phyloP scores from a whole-genome alignment of 208 protist species.

The Blechomonas ayalai region DNA sequence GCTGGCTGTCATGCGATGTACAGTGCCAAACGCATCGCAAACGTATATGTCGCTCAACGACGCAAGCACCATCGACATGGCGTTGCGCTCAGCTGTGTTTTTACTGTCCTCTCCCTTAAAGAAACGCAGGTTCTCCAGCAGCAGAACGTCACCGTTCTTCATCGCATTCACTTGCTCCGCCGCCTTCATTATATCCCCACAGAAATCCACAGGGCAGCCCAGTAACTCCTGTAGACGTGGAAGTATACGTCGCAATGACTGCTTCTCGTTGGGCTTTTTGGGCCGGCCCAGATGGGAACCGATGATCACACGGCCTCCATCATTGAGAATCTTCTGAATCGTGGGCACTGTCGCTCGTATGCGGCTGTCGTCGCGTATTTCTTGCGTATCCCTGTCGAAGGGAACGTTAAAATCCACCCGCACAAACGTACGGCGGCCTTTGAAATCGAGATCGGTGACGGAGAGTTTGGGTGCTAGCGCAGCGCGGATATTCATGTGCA shows the following conservation, averaged over 20 bases:
- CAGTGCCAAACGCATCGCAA: conserved; percentile 99
- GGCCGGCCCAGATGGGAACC: conserved; percentile 98
- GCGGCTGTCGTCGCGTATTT: conserved; percentile 94
- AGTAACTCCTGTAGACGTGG: conserved; percentile 88
- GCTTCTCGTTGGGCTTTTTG: conserved; percentile 90
- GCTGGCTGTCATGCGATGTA: conserved; percentile 98
- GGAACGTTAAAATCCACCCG: conserved; percentile 99
- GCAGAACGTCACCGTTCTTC: conserved; percentile 90
- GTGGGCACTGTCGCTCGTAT: conserved; percentile 96
- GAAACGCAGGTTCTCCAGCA: conserved; percentile 99
- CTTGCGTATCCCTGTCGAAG: conserved; percentile 81
- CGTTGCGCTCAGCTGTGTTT: conserved; percentile 52
- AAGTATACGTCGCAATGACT: conserved; percentile 92
- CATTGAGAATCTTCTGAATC: conserved; percentile 91
- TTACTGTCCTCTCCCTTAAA: conserved; percentile 98
- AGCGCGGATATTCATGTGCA: conserved; percentile 83
- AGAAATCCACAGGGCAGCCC: conserved; percentile 46
- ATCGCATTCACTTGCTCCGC: conserved; percentile 50
- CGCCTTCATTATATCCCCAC: conserved; percentile 40
- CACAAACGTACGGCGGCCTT: conserved; percentile 91
- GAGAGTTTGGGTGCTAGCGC: conserved; percentile 85
- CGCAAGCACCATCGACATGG: conserved; percentile 84
- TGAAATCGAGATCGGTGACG: conserved; percentile 82
- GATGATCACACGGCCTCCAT: conserved; percentile 88
- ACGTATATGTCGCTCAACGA: conserved; percentile 97